Conservation (phyloP, 192 early-diverging fungal species). For the Coemansia sp. region DNA sequence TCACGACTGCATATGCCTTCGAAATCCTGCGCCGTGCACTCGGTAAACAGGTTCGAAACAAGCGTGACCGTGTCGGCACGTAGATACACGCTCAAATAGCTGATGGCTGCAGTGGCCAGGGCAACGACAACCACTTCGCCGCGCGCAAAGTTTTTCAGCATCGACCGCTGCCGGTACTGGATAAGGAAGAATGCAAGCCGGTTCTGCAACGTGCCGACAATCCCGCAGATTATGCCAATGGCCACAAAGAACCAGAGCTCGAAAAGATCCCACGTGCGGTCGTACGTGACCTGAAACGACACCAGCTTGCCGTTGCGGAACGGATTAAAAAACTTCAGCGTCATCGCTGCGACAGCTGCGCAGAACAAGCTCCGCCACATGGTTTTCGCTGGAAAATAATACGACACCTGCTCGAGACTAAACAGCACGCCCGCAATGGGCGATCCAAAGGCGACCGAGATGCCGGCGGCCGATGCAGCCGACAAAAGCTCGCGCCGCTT, state of each 20-base stretch:
- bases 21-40: slow-evolving; percentile 47
- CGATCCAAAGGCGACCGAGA: slow-evolving; percentile 95
- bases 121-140: slow-evolving; percentile 54
- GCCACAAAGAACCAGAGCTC: slow-evolving; percentile 84
- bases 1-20: slow-evolving; percentile 48
- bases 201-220: slow-evolving; percentile 43
- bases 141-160: slow-evolving; percentile 46
- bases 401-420: slow-evolving; percentile 57
- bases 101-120: slow-evolving; percentile 42
- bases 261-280: slow-evolving; percentile 87
- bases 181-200: slow-evolving; percentile 37
- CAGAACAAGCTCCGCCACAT: slow-evolving; percentile 95
- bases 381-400: slow-evolving; percentile 85
- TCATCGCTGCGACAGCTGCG: slow-evolving; percentile 83
- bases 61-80: slow-evolving; percentile 54
- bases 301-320: slow-evolving; percentile 83
- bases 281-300: slow-evolving; percentile 84
- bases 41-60: slow-evolving; percentile 58
- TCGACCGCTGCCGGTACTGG: slow-evolving; percentile 40
- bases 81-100: slow-evolving; percentile 52
- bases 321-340: slow-evolving; percentile 78
- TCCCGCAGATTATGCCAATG: slow-evolving; percentile 71
- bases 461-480: slow-evolving; percentile 90
- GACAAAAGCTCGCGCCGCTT: slow-evolving; percentile 81
- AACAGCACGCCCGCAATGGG: slow-evolving; percentile 86